Evolutionary conservation across 2,329 filamentous ascomycete genomes (phyloP).

Genomic region (Neofusicoccum cordaticola): DNA sequence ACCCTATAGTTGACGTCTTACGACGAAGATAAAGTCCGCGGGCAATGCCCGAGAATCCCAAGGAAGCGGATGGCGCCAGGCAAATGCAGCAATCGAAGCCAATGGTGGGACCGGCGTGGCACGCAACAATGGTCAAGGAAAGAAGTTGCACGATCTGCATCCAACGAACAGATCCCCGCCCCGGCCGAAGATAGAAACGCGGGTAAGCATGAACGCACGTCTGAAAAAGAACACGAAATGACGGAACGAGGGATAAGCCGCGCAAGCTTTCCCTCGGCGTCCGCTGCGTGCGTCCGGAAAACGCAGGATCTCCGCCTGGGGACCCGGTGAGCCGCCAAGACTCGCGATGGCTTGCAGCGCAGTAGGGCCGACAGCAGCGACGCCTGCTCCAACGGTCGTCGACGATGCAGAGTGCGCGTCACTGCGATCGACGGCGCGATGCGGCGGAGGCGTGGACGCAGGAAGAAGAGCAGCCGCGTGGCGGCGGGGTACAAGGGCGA

Average conservation of each 20-base stretch:
- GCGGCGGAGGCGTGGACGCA: neutral
- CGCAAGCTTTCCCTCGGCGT: constrained; percentile 11
- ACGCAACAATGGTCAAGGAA: neutral
- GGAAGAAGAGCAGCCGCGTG: neutral
- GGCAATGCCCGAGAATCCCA: neutral
- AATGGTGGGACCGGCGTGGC: constrained; percentile 7
- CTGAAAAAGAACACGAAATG: neutral
- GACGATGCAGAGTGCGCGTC: constrained; percentile 13
- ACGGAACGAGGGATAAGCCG: constrained; percentile 5
- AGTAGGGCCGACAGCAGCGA: constrained; percentile 4
- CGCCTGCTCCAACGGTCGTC: neutral
- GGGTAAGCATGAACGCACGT: constrained; percentile 7
- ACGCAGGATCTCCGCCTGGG: constrained; percentile 18
- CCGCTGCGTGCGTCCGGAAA: constrained; percentile 1
- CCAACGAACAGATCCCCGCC: neutral
- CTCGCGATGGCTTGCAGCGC: constrained; percentile 11
- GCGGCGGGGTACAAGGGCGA: constrained; percentile 4
- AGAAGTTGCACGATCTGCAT: neutral
- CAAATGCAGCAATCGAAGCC: constrained; percentile 14
- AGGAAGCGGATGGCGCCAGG: constrained; percentile 6
- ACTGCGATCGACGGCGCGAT: neutral
- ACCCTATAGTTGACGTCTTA: neutral
- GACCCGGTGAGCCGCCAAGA: constrained; percentile 13
- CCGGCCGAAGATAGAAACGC: constrained; percentile 1
- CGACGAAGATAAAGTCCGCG: neutral